Base-by-base conservation (phyloP, 768 basidiomycete species). In the Russula brevipes region DNA sequence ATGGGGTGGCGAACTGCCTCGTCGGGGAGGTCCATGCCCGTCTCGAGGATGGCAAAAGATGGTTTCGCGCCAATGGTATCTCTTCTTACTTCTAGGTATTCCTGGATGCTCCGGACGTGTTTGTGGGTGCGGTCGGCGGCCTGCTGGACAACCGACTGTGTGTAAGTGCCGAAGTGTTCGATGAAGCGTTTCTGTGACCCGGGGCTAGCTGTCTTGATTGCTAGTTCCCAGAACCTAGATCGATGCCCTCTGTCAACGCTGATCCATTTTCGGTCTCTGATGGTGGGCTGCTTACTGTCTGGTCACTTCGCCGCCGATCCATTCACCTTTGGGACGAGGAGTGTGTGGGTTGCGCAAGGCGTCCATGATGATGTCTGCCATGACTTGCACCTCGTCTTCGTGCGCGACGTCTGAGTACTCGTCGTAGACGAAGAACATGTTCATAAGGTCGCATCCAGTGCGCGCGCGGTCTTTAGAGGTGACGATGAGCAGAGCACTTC, bases 371-470 rank as follows among this genome's bases (percentile, higher is more conserved):
- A 71, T 69, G 46, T 71, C 30, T 16, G 54, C 68, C 62, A 54
- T 54, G 35, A 44, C 54, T 50, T 65, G 60, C 41, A 68, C 70
- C 0, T 61, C 63, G 17, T 65, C 60, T 24, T 49, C 68, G 42
- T 57, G 54, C n/a, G 60, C 58, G 10, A 64, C 61, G 33, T 71
- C 70, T 16, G 70, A 69, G 46, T 70, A 63, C 60, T 71, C 70
- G 65, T 71, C 70, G 19, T 66, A 60, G 54, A 71, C 60, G 61
- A 71, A 71, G 47, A 71, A 67, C 64, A 65, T 66, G 46, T 71
- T 72, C 70, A 72, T 71, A 24, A 72, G 55, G 66, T 72, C 71
- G 33, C 66, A 67, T n/a, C 66, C 66, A 12, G 66, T 66, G 51
- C 66, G 59, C 59, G 68, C 1, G 33, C 70, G 61, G 36, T 54